phyloP scores from a whole-genome alignment of 345 rosid species.

The Gossypium bickii region DNA sequence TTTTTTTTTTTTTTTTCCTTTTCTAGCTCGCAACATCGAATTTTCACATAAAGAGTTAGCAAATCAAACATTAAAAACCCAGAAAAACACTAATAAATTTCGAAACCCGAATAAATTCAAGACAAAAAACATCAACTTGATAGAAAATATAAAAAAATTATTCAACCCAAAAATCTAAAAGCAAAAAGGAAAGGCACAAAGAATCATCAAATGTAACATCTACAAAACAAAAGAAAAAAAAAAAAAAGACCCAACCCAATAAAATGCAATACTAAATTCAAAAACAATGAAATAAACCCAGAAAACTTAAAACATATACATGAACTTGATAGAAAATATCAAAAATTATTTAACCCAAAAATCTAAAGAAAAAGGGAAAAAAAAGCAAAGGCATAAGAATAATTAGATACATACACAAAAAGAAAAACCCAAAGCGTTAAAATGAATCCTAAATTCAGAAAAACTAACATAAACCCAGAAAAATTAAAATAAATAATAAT shows the following conservation, averaged over 20 bases:
- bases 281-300: not conserved
- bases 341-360: not conserved
- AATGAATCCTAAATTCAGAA: not conserved
- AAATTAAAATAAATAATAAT: not conserved
- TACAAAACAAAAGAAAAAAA: too few species aligned
- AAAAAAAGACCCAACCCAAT: not conserved
- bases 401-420: too few species aligned
- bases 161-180: not conserved
- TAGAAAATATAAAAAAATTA: not conserved
- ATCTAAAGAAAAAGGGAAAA: not conserved
- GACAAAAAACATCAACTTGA: not conserved
- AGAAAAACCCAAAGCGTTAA: not conserved
- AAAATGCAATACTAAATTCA: not conserved
- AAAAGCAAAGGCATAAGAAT: too few species aligned
- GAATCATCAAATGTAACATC: too few species aligned
- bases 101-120: not conserved
- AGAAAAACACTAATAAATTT: not conserved
- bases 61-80: not conserved
- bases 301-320: not conserved
- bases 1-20: slow-evolving; percentile 14
- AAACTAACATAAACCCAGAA: not conserved
- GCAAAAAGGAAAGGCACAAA: too few species aligned
- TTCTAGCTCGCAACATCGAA: not conserved
- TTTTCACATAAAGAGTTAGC: not conserved
- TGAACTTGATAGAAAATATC: not conserved